Evolutionary conservation across 805 yeast species (phyloP).

Genomic region (Pachysolen tannophilus): DNA sequence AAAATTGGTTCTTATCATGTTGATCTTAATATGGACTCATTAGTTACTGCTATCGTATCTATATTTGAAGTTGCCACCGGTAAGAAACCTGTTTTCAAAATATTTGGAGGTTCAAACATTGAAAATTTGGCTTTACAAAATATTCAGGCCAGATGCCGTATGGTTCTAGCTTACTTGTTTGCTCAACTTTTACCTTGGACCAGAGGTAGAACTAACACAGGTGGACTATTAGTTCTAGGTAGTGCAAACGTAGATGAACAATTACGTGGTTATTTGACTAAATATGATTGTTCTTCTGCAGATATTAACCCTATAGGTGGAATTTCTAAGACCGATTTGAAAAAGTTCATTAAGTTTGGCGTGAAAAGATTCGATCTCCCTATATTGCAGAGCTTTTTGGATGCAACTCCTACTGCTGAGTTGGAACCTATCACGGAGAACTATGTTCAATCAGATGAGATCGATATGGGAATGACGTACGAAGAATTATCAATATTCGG

Average conservation of each 20-base stretch:
- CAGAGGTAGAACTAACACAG: constrained; percentile 55
- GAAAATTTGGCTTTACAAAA: constrained; percentile 94
- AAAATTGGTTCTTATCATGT: constrained; percentile 84
- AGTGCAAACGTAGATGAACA: constrained; percentile 98
- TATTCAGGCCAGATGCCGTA: constrained; percentile 91
- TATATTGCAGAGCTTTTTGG: constrained; percentile 65
- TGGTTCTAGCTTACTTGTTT: constrained; percentile 90
- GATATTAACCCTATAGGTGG: constrained; percentile 99
- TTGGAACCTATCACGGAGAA: constrained; percentile 90
- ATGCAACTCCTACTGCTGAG: constrained; percentile 97
- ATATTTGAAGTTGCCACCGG: constrained; percentile 89
- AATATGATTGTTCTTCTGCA: constrained; percentile 95
- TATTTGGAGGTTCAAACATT: constrained; percentile 87
- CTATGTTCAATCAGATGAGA: constrained; percentile 93
- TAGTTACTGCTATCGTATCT: constrained; percentile 64
- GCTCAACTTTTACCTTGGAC: constrained; percentile 97
- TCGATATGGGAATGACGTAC: constrained; percentile 97
- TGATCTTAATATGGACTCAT: constrained; percentile 83
- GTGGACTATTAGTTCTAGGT: constrained; percentile 86
- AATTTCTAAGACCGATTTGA: constrained; percentile 88
- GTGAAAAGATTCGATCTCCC: constrained; percentile 63
- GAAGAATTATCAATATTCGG: constrained; percentile 92
- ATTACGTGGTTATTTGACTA: constrained; percentile 89
- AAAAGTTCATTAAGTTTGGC: constrained; percentile 79
- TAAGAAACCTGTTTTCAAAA: constrained; percentile 77